A percentile compares a stretch with the other conserved stretches of the same genome.
phyloP scores from a whole-genome alignment of 2,329 filamentous ascomycete genomes.

The Talaromyces islandicus region DNA sequence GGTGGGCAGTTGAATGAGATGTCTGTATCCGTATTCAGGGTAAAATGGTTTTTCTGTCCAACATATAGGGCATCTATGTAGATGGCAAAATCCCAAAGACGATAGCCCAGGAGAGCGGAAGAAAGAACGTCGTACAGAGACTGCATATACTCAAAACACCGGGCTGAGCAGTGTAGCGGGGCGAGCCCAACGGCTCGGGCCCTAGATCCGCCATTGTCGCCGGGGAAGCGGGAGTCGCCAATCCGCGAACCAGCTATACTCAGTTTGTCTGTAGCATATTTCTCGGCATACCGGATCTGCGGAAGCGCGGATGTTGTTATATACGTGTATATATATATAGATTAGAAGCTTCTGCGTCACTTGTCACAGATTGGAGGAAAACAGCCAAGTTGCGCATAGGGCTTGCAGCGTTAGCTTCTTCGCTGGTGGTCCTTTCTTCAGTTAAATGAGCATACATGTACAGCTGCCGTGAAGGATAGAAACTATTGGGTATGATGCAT shows the following conservation, averaged over 20 bases:
- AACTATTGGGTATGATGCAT: background rate
- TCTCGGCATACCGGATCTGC: background rate
- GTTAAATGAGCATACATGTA: background rate
- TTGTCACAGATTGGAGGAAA: background rate
- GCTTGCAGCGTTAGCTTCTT: background rate
- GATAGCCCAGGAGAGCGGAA: background rate
- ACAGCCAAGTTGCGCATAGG: background rate
- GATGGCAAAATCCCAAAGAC: background rate
- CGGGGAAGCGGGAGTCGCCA: background rate
- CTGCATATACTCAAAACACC: background rate
- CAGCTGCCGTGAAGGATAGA: background rate
- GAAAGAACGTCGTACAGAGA: background rate
- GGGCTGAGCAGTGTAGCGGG: background rate
- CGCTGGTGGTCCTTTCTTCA: no score
- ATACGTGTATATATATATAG: no score
- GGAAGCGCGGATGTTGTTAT: background rate
- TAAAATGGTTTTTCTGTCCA: background rate
- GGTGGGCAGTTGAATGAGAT: background rate
- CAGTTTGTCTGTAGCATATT: background rate
- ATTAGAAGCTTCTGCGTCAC: background rate
- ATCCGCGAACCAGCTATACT: background rate
- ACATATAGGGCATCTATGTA: background rate
- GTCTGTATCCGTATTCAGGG: background rate
- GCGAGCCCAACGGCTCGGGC: conserved; percentile 7
- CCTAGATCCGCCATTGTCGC: background rate